Conservation (phyloP, 73 alveolate genomes). For the Paramecium sonneborni region DNA sequence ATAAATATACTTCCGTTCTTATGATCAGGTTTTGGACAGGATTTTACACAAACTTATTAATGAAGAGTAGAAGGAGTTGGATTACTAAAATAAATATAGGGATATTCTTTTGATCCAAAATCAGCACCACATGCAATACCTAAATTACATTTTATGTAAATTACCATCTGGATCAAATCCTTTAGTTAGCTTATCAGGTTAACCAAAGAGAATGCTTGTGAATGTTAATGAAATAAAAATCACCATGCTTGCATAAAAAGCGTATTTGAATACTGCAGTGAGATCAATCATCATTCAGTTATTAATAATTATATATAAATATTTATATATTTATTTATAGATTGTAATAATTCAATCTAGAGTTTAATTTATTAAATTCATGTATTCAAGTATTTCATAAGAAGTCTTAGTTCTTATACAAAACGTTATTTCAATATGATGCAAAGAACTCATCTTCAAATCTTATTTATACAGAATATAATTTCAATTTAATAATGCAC, state of each 20-base stretch:
- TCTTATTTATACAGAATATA: too few species aligned
- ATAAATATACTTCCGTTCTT: background rate
- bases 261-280: background rate
- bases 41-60: slow-evolving; percentile 40
- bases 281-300: background rate
- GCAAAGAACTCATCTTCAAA: background rate
- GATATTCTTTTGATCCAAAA: slow-evolving; percentile 42
- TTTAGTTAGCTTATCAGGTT: background rate
- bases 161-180: slow-evolving; percentile 51
- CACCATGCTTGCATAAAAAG: background rate
- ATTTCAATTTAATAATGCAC: background rate
- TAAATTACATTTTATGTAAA: background rate
- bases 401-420: background rate
- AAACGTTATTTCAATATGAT: background rate
- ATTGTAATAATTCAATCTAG: background rate
- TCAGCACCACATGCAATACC: slow-evolving; percentile 58
- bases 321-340: too few species aligned
- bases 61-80: background rate
- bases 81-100: slow-evolving; percentile 61
- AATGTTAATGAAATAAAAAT: background rate
- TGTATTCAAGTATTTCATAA: background rate
- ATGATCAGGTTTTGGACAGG: slow-evolving; percentile 42
- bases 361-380: background rate
- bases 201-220: slow-evolving; percentile 12
- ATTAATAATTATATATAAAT: background rate